These are phyloP conservation scores for Cystobasidiaceae sp. DNA, from an alignment of 1,284 basidiomycete genomes.

Conservation along the genomic window DNA sequence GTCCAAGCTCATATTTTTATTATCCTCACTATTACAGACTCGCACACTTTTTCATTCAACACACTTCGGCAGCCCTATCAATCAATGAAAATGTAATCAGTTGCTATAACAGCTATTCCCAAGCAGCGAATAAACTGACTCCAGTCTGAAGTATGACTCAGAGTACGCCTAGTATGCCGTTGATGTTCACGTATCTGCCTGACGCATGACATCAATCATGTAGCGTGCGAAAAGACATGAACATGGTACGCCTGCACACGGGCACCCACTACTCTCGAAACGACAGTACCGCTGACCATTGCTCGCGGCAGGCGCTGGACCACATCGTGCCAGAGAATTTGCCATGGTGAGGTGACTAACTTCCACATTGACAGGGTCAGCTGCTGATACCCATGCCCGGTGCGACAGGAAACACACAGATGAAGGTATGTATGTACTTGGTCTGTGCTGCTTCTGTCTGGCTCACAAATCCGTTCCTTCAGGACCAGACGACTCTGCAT, in stretches of 20 bases:
- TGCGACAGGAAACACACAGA: slow-evolving; percentile 46
- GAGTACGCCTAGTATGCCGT: neutral
- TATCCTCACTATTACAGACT: neutral
- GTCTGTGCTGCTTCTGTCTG: too few relatives aligned
- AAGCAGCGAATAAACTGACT: too few relatives aligned
- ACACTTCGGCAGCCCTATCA: slow-evolving; percentile 45
- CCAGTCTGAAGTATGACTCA: slow-evolving; percentile 26
- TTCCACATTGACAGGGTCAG: neutral
- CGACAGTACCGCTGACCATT: too few relatives aligned
- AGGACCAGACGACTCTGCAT: slow-evolving; percentile 43
- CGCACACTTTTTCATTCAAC: slow-evolving; percentile 46
- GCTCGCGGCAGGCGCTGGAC: slow-evolving; percentile 41
- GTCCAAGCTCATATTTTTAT: too few relatives aligned
- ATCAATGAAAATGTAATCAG: slow-evolving; percentile 45
- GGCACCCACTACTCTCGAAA: neutral
- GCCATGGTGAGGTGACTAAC: slow-evolving; percentile 37
- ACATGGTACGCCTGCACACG: slow-evolving; percentile 40
- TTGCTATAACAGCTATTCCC: too few relatives aligned
- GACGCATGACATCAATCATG: too few relatives aligned
- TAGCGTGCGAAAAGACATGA: slow-evolving; percentile 47
- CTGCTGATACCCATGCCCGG: neutral
- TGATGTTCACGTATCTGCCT: too few relatives aligned
- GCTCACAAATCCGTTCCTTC: too few relatives aligned
- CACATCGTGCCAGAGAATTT: slow-evolving; percentile 42
- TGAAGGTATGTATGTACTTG: slow-evolving; percentile 35